A percentile compares a stretch with the other conserved stretches of the same genome.
Evolutionary conservation across 2,329 filamentous ascomycete genomes (phyloP).

Genomic region (Tolypocladium tropicale): DNA sequence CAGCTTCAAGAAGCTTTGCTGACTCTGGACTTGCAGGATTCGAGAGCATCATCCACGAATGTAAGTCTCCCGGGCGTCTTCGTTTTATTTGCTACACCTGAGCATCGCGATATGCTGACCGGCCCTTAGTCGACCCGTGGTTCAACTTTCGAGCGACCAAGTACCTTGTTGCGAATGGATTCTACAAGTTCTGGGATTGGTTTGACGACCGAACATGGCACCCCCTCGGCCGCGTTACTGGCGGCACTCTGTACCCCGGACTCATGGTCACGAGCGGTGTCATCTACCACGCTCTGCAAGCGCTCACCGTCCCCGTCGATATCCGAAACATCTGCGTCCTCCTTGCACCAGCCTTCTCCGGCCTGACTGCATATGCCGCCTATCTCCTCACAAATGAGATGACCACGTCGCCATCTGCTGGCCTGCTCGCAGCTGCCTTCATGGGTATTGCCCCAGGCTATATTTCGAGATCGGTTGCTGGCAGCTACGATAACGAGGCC

Average conservation of each 20-base stretch:
- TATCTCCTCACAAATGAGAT: conserved; percentile 97
- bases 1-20: conserved; percentile 12
- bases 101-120: conserved; percentile 13
- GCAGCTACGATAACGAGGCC: conserved; percentile 98
- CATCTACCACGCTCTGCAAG: conserved; percentile 89
- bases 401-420: conserved; percentile 88
- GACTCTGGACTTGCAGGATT: conserved; percentile 53
- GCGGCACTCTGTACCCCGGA: conserved; percentile 96
- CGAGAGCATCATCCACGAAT: conserved; percentile 99
- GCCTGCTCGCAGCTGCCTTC: conserved; percentile 85
- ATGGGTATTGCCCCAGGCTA: conserved; percentile 98
- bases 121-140: conserved; percentile 81
- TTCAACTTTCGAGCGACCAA: conserved; percentile 99
- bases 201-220: conserved; percentile 99
- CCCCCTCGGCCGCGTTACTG: conserved; percentile 93
- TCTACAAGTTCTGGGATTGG: conserved; percentile 99
- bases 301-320: conserved; percentile 85
- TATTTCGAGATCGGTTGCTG: conserved; percentile 93
- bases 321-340: conserved; percentile 98
- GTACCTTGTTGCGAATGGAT: conserved; percentile 92
- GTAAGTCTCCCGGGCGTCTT: conserved; percentile 44
- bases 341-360: conserved; percentile 88
- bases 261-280: conserved; percentile 97
- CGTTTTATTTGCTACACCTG: not conserved
- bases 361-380: conserved; percentile 81